Conservation (phyloP, 202 grass and related monocot genomes). For the Digitaria exilis region DNA sequence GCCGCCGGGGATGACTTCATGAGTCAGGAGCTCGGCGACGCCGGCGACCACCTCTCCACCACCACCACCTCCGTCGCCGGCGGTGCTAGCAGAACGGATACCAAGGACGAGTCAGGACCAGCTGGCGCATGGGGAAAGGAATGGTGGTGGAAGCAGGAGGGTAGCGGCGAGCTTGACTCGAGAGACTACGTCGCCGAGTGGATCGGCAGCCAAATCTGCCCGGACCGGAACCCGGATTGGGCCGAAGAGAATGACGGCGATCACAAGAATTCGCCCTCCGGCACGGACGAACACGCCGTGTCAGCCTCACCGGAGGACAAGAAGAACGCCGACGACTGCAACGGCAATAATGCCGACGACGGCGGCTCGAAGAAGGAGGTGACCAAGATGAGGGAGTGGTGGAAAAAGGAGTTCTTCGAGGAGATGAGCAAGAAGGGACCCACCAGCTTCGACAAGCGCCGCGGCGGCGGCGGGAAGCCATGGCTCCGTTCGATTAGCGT, state of each 20-base stretch:
- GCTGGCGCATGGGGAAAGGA: constrained; percentile 66
- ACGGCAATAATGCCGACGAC: constrained; percentile 40
- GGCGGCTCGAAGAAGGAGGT: constrained; percentile 43
- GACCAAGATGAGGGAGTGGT: constrained; percentile 88
- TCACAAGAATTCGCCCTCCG: constrained; percentile 35
- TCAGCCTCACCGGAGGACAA: constrained; percentile 30
- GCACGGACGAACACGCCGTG: constrained; percentile 29
- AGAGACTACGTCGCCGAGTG: constrained; percentile 88
- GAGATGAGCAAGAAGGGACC: constrained; percentile 85
- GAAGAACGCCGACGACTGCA: constrained; percentile 48
- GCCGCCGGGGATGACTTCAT: constrained; percentile 56
- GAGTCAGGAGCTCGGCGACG: constrained; percentile 87
- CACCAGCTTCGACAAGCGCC: constrained; percentile 51
- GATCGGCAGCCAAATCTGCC: constrained; percentile 91
- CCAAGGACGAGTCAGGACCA: constrained; percentile 32
- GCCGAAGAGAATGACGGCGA: constrained; percentile 47
- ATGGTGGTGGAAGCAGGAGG: constrained; percentile 99
- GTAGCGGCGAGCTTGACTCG: constrained; percentile 73
- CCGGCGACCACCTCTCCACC: constrained; percentile 56
- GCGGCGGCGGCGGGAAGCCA: constrained; percentile 28
- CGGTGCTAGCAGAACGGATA: constrained; percentile 27
- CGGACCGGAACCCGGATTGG: constrained; percentile 58
- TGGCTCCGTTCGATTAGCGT: constrained; percentile 73
- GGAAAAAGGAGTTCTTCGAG: constrained; percentile 97
- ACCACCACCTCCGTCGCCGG: constrained; percentile 21